A percentile compares a stretch with the other conserved stretches of the same genome.
Evolutionary conservation across 2,329 filamentous ascomycete genomes (phyloP).

Genomic region (Chrysosporium keratinophilum): DNA sequence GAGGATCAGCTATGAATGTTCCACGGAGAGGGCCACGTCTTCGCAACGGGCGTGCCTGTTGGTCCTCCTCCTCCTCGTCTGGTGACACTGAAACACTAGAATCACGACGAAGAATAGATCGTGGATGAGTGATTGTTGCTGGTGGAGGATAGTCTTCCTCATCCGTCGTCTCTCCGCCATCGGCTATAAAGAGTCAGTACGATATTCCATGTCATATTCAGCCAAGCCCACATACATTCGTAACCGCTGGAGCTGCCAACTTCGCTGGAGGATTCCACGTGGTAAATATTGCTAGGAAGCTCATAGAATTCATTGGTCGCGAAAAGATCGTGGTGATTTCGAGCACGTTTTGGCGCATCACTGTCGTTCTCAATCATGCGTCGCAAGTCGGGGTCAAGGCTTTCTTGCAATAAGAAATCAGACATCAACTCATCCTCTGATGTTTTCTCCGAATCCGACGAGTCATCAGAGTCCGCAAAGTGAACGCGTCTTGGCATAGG

Average conservation of each 20-base stretch:
- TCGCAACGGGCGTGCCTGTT: slow-evolving; percentile 24
- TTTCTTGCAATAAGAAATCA: slow-evolving; percentile 66
- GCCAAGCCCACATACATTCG: slow-evolving; percentile 44
- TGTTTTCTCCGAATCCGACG: slow-evolving; percentile 46
- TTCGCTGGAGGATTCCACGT: slow-evolving; percentile 38
- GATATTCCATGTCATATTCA: not conserved
- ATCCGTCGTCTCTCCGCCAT: slow-evolving; percentile 52
- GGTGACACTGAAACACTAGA: slow-evolving; percentile 38
- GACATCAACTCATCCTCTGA: slow-evolving; percentile 60
- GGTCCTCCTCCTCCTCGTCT: slow-evolving; percentile 29
- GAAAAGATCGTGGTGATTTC: slow-evolving; percentile 25
- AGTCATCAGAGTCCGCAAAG: slow-evolving; percentile 56
- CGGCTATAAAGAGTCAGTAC: slow-evolving; percentile 33
- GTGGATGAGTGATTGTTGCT: slow-evolving; percentile 39
- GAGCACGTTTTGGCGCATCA: slow-evolving; percentile 15
- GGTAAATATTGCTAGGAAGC: slow-evolving; percentile 33
- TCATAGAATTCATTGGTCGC: slow-evolving; percentile 31
- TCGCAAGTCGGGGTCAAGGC: slow-evolving; percentile 61
- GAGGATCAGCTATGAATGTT: slow-evolving; percentile 39
- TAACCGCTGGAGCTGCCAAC: slow-evolving; percentile 43
- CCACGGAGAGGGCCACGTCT: slow-evolving; percentile 40
- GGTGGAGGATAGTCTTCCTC: slow-evolving; percentile 46
- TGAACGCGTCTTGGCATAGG: slow-evolving; percentile 56
- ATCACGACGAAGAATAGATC: slow-evolving; percentile 43
- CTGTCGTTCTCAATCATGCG: slow-evolving; percentile 61